phyloP scores from a whole-genome alignment of 83 land plant species.

The Diphasiastrum complanatum region DNA sequence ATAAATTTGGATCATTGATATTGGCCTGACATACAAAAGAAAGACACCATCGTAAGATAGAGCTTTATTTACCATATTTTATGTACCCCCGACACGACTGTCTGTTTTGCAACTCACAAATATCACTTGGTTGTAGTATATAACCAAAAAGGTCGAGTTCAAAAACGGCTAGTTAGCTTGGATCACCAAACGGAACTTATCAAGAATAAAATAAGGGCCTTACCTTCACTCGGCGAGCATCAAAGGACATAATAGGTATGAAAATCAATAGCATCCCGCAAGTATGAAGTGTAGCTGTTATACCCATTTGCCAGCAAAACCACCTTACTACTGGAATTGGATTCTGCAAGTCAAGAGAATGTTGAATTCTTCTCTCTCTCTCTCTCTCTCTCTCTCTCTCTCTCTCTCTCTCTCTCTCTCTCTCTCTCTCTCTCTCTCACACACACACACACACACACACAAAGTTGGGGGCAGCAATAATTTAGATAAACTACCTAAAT shows the following conservation, averaged over 20 bases:
- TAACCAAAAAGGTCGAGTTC: no score
- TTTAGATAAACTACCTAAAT: no score
- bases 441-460: neutral
- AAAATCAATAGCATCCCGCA: constrained; percentile 42
- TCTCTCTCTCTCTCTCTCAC: constrained; percentile 5
- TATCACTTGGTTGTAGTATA: no score
- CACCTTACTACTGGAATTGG: constrained; percentile 44
- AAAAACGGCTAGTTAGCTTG: no score
- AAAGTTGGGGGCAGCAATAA: neutral
- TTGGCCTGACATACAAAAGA: constrained; percentile 23
- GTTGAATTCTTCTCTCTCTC: no score
- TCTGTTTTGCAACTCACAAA: no score
- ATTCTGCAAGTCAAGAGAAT: no score
- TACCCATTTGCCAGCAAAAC: constrained; percentile 60
- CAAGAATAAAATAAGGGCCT: no score
- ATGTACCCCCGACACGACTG: no score
- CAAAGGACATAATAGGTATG: constrained; percentile 41
- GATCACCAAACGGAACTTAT: no score
- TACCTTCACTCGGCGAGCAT: constrained; percentile 44
- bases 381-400: constrained; percentile 13
- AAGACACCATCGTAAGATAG: no score
- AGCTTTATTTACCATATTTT: no score
- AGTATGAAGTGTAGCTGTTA: constrained; percentile 42
- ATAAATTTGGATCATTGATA: constrained; percentile 30
- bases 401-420: constrained; percentile 13